Conservation (phyloP, 2,329 filamentous ascomycete genomes). For the Ceratocystis diversiconidia region DNA sequence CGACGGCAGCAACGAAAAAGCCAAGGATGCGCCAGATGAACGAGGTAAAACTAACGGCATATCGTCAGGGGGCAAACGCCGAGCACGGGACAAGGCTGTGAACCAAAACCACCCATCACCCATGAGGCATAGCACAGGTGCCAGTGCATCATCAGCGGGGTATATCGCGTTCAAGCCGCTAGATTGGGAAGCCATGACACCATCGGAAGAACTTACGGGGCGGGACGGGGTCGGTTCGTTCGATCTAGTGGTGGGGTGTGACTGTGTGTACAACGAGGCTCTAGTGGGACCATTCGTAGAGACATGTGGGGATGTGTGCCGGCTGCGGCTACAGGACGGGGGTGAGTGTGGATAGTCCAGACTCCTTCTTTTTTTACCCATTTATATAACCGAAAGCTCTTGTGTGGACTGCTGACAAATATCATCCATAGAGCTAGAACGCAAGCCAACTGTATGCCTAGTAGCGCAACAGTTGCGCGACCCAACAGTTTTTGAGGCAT, state of each 20-base stretch:
- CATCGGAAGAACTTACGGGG: conserved; percentile 29
- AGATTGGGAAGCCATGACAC: conserved; percentile 67
- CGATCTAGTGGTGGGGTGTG: conserved; percentile 68
- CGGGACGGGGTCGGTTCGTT: conserved; percentile 29
- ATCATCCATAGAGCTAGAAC: conserved; percentile 15
- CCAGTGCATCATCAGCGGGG: not conserved
- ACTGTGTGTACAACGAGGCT: conserved; percentile 90
- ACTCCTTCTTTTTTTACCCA: too few species aligned
- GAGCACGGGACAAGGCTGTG: not conserved
- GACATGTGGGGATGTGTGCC: conserved; percentile 63
- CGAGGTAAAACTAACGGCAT: not conserved
- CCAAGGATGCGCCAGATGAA: not conserved
- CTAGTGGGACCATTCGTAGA: conserved; percentile 70
- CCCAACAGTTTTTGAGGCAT: conserved; percentile 69
- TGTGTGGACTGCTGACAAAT: too few species aligned
- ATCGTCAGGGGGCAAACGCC: not conserved
- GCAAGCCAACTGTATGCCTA: conserved; percentile 52
- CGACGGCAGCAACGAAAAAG: conserved; percentile 3
- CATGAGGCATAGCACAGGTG: too few species aligned
- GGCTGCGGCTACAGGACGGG: conserved; percentile 31
- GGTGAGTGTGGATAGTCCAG: not conserved
- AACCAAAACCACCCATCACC: too few species aligned
- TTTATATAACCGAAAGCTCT: too few species aligned
- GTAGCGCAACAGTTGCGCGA: conserved; percentile 82
- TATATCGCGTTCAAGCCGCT: conserved; percentile 45